Percentiles rank a stretch among this genome's conserved stretches.
Evolutionary conservation across 2,329 filamentous ascomycete species (phyloP).

Genomic region (Fusarium continuum): DNA sequence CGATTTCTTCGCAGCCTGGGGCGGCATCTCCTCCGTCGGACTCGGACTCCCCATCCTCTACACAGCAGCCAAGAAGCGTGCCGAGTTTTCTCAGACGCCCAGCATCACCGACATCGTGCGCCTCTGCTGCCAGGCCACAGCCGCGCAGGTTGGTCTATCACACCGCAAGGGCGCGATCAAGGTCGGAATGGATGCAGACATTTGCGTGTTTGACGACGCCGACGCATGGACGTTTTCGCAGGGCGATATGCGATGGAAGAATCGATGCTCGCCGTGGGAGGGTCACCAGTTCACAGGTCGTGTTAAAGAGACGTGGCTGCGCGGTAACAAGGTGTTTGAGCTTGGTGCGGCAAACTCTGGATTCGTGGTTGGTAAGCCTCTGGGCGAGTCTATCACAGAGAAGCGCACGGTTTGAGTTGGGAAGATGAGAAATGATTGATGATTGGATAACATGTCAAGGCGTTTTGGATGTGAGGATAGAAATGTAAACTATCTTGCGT

Average conservation of each 20-base stretch:
- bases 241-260: conserved; percentile 91
- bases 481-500: background rate
- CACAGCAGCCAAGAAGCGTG: conserved; percentile 74
- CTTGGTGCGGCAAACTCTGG: conserved; percentile 64
- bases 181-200: conserved; percentile 86
- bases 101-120: conserved; percentile 81
- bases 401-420: conserved; percentile 59
- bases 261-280: conserved; percentile 91
- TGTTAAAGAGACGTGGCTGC: conserved; percentile 85
- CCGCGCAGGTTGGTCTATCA: conserved; percentile 84
- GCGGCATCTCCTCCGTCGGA: conserved; percentile 93
- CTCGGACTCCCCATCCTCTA: conserved; percentile 91
- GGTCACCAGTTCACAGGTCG: conserved; percentile 80
- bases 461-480: conserved; percentile 3
- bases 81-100: conserved; percentile 57
- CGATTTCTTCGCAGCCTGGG: conserved; percentile 97
- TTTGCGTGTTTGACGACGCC: conserved; percentile 91
- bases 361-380: conserved; percentile 59
- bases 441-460: conserved; percentile 11
- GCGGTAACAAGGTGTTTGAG: conserved; percentile 78
- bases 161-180: conserved; percentile 79
- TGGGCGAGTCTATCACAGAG: conserved; percentile 68
- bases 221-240: conserved; percentile 77
- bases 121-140: conserved; percentile 87
- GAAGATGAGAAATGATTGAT: background rate